Conservation (phyloP, 1,284 basidiomycete species). For the Naganishia liquefaciens region DNA sequence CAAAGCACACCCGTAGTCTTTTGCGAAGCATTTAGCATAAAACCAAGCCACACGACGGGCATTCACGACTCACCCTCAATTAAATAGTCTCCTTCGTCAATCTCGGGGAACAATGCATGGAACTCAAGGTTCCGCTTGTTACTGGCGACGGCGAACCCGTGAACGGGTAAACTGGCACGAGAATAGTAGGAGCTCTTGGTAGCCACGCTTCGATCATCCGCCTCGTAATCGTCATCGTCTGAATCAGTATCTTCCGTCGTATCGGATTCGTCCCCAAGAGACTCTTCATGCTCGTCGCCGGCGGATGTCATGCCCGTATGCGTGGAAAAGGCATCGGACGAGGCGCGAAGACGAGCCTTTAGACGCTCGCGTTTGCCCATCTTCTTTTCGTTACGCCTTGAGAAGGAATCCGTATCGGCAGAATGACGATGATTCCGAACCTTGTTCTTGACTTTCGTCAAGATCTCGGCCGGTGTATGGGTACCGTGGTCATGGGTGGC, state of each 20-base stretch:
- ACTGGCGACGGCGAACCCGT: slow-evolving; percentile 95
- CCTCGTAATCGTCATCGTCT: slow-evolving; percentile 22
- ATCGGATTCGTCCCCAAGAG: slow-evolving; percentile 28
- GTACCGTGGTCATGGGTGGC: slow-evolving; percentile 6
- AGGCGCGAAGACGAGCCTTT: slow-evolving; percentile 27
- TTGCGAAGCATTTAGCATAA: background rate
- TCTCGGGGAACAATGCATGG: slow-evolving; percentile 81
- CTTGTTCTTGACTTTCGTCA: slow-evolving; percentile 28
- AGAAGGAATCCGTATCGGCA: slow-evolving; percentile 2
- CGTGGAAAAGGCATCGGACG: slow-evolving; percentile 27
- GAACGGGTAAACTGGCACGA: slow-evolving; percentile 64
- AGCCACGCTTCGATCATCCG: slow-evolving; percentile 12
- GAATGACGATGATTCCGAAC: slow-evolving; percentile 23
- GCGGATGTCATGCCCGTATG: background rate
- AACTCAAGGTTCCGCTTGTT: slow-evolving; percentile 94
- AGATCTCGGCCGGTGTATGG: slow-evolving; percentile 19
- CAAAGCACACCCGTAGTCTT: slow-evolving; percentile 95
- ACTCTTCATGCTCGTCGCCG: slow-evolving; percentile 6
- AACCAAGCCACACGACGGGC: background rate
- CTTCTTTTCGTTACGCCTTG: background rate
- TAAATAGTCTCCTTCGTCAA: slow-evolving; percentile 95
- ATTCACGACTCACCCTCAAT: slow-evolving; percentile 74
- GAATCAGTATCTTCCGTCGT: slow-evolving; percentile 24
- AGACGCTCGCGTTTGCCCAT: slow-evolving; percentile 28
- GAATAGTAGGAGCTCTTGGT: slow-evolving; percentile 29